Conservation (phyloP, 331 rosid species). For the Prunus yedoensis region DNA sequence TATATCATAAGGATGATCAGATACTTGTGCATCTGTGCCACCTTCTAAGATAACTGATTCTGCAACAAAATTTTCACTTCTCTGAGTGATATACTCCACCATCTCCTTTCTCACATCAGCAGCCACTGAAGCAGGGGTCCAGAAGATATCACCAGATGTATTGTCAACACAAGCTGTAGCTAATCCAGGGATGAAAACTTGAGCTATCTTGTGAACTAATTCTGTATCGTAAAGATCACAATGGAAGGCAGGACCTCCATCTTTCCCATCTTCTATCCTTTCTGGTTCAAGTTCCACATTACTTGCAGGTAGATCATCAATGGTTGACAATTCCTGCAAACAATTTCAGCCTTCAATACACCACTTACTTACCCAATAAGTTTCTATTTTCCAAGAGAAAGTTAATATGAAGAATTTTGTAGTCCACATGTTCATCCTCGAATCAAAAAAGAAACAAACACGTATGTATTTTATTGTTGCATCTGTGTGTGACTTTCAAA, state of each 20-base stretch:
- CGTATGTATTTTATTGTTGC: too few species aligned
- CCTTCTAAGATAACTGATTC: slow-evolving; percentile 65
- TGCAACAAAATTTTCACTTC: slow-evolving; percentile 78
- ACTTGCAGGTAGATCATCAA: slow-evolving; percentile 47
- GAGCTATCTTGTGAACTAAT: slow-evolving; percentile 70
- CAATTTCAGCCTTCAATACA: slow-evolving; percentile 23
- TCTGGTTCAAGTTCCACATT: slow-evolving; percentile 51
- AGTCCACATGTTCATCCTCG: background rate
- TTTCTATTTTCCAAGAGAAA: background rate
- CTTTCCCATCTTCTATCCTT: slow-evolving; percentile 62
- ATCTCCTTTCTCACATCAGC: slow-evolving; percentile 75
- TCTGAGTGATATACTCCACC: slow-evolving; percentile 57
- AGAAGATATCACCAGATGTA: slow-evolving; percentile 70
- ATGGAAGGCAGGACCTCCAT: slow-evolving; percentile 37
- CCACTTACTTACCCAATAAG: background rate
- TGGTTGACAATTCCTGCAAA: slow-evolving; percentile 42
- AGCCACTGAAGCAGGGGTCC: slow-evolving; percentile 66
- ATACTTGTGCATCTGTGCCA: slow-evolving; percentile 46
- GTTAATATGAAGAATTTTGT: background rate
- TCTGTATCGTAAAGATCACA: slow-evolving; percentile 73
- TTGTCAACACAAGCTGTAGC: slow-evolving; percentile 77
- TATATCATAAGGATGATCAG: slow-evolving; percentile 69
- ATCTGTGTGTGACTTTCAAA: too few species aligned
- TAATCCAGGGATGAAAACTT: slow-evolving; percentile 69
- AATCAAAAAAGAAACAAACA: slow-evolving; percentile 2